Evolutionary conservation across 495 filamentous ascomycete genomes (phyloP).

Genomic region (Pseudomonodictys pantanalensis): DNA sequence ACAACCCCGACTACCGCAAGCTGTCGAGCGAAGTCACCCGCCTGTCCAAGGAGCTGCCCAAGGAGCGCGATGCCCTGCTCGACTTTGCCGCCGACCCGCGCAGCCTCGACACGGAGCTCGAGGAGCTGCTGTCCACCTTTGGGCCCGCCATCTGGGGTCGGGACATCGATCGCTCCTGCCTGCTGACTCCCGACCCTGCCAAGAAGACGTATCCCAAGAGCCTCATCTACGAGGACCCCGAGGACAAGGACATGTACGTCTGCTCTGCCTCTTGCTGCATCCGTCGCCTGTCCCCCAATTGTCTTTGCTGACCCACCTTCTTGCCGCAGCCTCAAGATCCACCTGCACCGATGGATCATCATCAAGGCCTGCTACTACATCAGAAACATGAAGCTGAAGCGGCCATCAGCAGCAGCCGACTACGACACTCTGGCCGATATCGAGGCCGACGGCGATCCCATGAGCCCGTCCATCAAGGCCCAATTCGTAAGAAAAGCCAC

Average conservation of each 20-base stretch:
- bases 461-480: slow-evolving; percentile 8
- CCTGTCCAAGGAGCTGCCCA: slow-evolving; percentile 25
- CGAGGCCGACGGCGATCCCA: background rate
- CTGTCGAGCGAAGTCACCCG: slow-evolving; percentile 24
- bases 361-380: slow-evolving; percentile 33
- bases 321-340: slow-evolving; percentile 23
- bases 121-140: slow-evolving; percentile 4
- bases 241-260: slow-evolving; percentile 19
- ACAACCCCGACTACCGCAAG: slow-evolving; percentile 21
- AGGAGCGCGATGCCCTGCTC: slow-evolving; percentile 26
- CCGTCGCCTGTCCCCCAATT: background rate
- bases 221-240: slow-evolving; percentile 16
- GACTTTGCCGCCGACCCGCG: slow-evolving; percentile 22
- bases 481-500: slow-evolving; percentile 17
- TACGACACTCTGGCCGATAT: slow-evolving; percentile 3
- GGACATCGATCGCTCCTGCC: slow-evolving; percentile 13
- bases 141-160: slow-evolving; percentile 23
- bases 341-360: slow-evolving; percentile 29
- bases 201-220: slow-evolving; percentile 25
- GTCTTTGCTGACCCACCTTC: background rate
- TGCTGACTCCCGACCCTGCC: slow-evolving; percentile 11
- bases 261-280: background rate
- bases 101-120: slow-evolving; percentile 14
- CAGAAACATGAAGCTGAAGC: slow-evolving; percentile 27
- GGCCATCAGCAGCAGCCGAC: background rate